Evolutionary conservation across 2,329 filamentous ascomycete genomes (phyloP).

Genomic region (Lecanosticta acicola): DNA sequence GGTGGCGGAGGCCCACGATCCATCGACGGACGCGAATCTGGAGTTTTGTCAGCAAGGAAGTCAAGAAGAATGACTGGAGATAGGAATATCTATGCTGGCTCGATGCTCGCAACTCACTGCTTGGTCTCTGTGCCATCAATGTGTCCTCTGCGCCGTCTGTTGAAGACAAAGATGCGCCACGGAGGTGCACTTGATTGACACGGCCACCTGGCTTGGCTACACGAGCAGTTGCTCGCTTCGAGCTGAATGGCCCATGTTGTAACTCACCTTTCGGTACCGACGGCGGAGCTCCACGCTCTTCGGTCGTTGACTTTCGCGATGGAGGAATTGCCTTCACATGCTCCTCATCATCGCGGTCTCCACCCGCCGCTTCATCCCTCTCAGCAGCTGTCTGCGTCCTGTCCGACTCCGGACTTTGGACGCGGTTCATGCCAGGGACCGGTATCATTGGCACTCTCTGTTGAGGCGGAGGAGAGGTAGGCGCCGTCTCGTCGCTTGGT

Average conservation of each 20-base stretch:
- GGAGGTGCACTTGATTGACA: constrained; percentile 4
- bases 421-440: constrained; percentile 56
- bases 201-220: constrained; percentile 8
- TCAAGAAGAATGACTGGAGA: constrained; percentile 1
- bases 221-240: constrained; percentile 8
- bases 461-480: constrained; percentile 16
- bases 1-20: constrained; percentile 17
- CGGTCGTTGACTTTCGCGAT: constrained; percentile 36
- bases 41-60: constrained; percentile 5
- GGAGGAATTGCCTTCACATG: constrained; percentile 44
- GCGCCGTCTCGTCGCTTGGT: constrained; percentile 31
- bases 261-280: constrained; percentile 48
- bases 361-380: constrained; percentile 32
- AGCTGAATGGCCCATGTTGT: constrained; percentile 5
- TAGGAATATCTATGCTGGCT: constrained; percentile 10
- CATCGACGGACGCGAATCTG: constrained; percentile 18
- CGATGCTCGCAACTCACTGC: constrained; percentile 9
- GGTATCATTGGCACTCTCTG: constrained; percentile 51
- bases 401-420: constrained; percentile 46
- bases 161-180: constrained; percentile 7
- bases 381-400: constrained; percentile 36
- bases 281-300: constrained; percentile 37
- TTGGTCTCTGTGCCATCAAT: constrained; percentile 2
- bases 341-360: constrained; percentile 52
- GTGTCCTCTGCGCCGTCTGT: constrained; percentile 10